Percentiles rank a stretch among this genome's conserved stretches.
Evolutionary conservation across 2,329 filamentous ascomycete species (phyloP).

Genomic region (Plenodomus tracheiphilus): DNA sequence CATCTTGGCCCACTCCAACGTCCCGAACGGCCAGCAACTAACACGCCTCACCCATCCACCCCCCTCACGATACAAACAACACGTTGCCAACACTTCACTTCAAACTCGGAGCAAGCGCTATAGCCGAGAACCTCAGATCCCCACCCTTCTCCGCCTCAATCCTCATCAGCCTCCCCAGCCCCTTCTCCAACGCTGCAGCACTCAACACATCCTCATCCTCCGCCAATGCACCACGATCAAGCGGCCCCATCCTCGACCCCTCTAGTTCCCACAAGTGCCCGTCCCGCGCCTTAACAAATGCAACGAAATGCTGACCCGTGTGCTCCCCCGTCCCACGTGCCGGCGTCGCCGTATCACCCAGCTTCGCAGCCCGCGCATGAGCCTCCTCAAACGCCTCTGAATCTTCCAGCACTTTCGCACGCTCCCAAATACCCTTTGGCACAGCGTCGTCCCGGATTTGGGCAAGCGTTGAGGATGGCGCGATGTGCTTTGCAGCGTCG

Average conservation of each 20-base stretch:
- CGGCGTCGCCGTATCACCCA: conserved; percentile 47
- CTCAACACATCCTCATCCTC: conserved; percentile 52
- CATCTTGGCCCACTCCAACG: background rate
- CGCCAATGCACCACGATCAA: conserved; percentile 47
- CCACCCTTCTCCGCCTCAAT: conserved; percentile 43
- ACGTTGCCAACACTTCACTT: background rate
- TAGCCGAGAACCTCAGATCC: conserved; percentile 50
- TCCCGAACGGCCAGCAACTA: background rate
- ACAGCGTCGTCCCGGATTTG: conserved; percentile 50
- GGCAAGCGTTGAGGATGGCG: conserved; percentile 50
- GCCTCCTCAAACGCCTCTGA: conserved; percentile 49
- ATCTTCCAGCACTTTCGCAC: conserved; percentile 58
- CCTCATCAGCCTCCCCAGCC: conserved; percentile 43
- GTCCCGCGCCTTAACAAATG: conserved; percentile 52
- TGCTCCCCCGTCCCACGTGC: conserved; percentile 31
- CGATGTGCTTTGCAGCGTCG: conserved; percentile 48
- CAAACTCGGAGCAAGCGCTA: conserved; percentile 42
- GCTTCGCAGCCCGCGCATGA: conserved; percentile 47
- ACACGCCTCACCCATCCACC: background rate
- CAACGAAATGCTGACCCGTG: conserved; percentile 50
- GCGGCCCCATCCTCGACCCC: conserved; percentile 49
- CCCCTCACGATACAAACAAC: background rate
- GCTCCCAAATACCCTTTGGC: conserved; percentile 48
- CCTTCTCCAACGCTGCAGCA: conserved; percentile 46
- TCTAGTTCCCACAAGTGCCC: conserved; percentile 54